phyloP scores from a whole-genome alignment of 108 stramenopile genomes.

The Nitzschia sp. region DNA sequence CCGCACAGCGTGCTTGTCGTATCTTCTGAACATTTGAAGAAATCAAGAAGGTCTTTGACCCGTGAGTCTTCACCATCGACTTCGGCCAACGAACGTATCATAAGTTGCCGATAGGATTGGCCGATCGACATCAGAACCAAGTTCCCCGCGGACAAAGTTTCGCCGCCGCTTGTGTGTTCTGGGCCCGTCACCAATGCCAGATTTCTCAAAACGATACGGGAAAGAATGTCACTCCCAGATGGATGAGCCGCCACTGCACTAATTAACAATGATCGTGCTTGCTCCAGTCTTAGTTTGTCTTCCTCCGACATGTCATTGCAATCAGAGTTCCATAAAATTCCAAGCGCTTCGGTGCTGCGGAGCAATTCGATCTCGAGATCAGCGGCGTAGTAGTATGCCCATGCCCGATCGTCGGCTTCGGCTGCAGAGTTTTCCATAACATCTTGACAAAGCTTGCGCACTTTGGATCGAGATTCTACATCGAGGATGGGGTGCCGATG shows the following conservation, averaged over 20 bases:
- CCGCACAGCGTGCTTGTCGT: not conserved
- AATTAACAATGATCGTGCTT: slow-evolving; percentile 28
- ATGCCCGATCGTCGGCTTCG: slow-evolving; percentile 30
- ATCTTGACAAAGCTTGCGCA: slow-evolving; percentile 24
- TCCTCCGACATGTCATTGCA: slow-evolving; percentile 1
- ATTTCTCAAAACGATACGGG: slow-evolving; percentile 60
- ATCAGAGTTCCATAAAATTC: slow-evolving; percentile 45
- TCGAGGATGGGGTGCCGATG: not conserved
- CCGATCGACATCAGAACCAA: slow-evolving; percentile 35
- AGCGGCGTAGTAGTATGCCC: slow-evolving; percentile 58
- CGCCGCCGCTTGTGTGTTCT: not conserved
- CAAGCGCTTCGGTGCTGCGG: slow-evolving; percentile 39
- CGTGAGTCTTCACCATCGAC: not conserved
- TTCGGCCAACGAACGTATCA: not conserved
- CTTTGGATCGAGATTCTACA: not conserved
- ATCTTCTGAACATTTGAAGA: not conserved
- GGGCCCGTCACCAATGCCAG: slow-evolving; percentile 68
- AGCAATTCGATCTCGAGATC: slow-evolving; percentile 40
- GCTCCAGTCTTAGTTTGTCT: not conserved
- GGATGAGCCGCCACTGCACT: slow-evolving; percentile 9
- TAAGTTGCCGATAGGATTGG: slow-evolving; percentile 13
- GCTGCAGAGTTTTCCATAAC: slow-evolving; percentile 5
- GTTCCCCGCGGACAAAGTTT: slow-evolving; percentile 6
- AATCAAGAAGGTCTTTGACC: not conserved
- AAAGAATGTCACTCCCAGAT: slow-evolving; percentile 41